phyloP scores from a whole-genome alignment of 345 rosid genomes.

The Murraya paniculata region DNA sequence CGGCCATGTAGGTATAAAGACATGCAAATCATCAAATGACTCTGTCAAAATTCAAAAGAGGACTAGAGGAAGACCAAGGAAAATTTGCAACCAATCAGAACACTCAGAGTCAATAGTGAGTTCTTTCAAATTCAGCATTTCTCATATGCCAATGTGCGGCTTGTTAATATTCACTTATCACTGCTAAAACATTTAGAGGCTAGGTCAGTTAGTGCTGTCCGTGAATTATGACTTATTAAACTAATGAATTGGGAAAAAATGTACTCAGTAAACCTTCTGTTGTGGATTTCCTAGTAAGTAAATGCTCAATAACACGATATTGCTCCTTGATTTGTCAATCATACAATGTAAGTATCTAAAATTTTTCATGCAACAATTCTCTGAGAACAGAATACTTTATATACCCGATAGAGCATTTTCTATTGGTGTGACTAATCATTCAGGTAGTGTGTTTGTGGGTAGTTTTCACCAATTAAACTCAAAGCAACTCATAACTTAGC shows the following conservation, averaged over 20 bases:
- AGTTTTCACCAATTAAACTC: background rate
- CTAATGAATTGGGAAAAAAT: background rate
- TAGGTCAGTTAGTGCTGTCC: background rate
- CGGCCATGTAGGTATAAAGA: background rate
- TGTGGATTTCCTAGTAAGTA: background rate
- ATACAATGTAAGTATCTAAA: background rate
- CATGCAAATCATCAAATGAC: background rate
- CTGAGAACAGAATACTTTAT: background rate
- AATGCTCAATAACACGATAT: background rate
- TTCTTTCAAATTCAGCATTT: conserved; percentile 18
- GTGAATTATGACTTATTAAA: background rate
- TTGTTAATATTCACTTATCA: conserved; percentile 2
- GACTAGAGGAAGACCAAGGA: conserved; percentile 26
- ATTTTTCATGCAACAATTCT: background rate
- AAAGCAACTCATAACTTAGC: background rate
- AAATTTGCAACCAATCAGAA: conserved; percentile 15
- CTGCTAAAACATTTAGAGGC: background rate
- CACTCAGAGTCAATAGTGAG: conserved; percentile 29
- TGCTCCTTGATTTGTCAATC: background rate
- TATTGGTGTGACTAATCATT: background rate
- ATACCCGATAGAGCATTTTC: background rate
- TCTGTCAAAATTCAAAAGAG: conserved; percentile 20
- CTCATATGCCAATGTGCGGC: background rate
- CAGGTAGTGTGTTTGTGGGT: background rate
- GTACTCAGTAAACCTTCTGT: background rate